Evolutionary conservation across 2,329 filamentous ascomycete species (phyloP), one percentile per base, ranked within the genome.

Genomic region (Fonsecaea erecta): DNA sequence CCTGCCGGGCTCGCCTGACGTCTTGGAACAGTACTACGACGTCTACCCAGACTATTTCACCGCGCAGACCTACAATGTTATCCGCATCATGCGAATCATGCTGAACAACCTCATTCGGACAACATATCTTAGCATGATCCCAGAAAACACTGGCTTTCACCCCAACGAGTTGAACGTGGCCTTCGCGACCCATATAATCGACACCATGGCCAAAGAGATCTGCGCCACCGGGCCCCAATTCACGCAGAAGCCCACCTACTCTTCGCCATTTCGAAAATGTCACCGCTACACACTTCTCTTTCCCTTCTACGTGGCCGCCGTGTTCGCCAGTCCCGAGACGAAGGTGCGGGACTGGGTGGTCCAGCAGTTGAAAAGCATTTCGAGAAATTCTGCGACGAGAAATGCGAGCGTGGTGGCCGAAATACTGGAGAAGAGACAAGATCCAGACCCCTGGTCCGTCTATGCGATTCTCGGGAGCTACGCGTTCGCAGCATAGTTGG

Each of bases 201-300:
- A 70, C 1, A 21, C 55, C 1, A 65, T 75, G 59, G 69, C 73
- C 1, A 57, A 60, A 16, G 73, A 78, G n/a, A 74, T 77, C 12
- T 75, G 73, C 52, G 74, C 74, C 16, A 69, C 72, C 9, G 72
- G 73, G 3, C 74, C 75, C 6, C 76, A 77, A 53, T 76, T 74
- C 68, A 73, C 59, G 8, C 30, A 32, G 14, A 28, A 21, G 21
- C 51, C 26, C 1, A 57, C 51, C 18, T 35, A 62, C 8, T 52
- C 58, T 21, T 60, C 67, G 1, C 52, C 63, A 4, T 3, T 56
- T 14, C 62, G 64, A 12, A 66, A 62, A 34, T 18, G 66, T 14
- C 66, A 62, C 32, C 70, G 67, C 52, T 71, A 71, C 52, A 69
- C 71, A 2, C 65, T 73, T 3, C 57, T 73, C 14, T 72, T 69